Evolutionary conservation across 495 filamentous ascomycete species (phyloP).

Genomic region (Penicillium soppii): DNA sequence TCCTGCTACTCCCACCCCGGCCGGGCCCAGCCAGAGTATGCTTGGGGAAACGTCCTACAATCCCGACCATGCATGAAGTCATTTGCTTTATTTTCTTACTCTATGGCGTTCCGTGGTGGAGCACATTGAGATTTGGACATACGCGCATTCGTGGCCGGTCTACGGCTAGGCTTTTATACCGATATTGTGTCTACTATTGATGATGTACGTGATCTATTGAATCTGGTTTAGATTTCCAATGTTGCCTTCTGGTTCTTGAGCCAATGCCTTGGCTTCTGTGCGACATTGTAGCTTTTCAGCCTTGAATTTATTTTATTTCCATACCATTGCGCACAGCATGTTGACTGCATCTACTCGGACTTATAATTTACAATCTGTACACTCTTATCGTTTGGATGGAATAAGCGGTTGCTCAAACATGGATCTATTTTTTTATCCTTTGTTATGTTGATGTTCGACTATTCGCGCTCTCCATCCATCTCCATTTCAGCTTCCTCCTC

Average conservation of each 20-base stretch:
- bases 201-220: slow-evolving; percentile 7
- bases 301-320: not conserved
- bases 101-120: not conserved
- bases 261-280: not conserved
- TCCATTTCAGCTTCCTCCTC: slow-evolving; percentile 58
- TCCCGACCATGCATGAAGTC: slow-evolving; percentile 55
- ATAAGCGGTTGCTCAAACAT: no score
- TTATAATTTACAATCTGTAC: not conserved
- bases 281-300: not conserved
- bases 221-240: slow-evolving; percentile 1
- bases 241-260: not conserved
- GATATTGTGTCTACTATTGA: slow-evolving; percentile 1
- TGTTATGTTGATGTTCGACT: not conserved
- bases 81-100: not conserved
- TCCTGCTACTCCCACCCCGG: slow-evolving; percentile 30
- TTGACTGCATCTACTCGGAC: no score
- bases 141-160: slow-evolving; percentile 7
- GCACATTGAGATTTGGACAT: slow-evolving; percentile 15
- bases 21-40: slow-evolving; percentile 45
- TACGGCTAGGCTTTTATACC: not conserved
- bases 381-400: no score
- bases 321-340: not conserved
- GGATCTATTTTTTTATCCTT: no score
- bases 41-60: slow-evolving; percentile 69
- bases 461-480: slow-evolving; percentile 10